These are phyloP conservation scores for Xylariaceae sp. DNA, from an alignment of 2,329 filamentous ascomycete genomes.

Conservation along the genomic window DNA sequence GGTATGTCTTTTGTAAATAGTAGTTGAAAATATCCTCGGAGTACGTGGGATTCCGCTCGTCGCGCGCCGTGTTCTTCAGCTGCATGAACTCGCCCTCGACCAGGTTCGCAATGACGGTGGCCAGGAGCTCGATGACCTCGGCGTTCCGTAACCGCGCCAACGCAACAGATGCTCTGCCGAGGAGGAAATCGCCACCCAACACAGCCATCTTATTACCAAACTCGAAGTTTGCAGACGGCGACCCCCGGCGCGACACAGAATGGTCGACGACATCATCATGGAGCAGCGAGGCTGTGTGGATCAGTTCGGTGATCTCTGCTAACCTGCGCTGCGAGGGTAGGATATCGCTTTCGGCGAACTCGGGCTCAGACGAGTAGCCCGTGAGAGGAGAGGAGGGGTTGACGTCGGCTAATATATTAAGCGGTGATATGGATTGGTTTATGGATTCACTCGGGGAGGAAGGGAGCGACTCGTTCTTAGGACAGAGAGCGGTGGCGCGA, in stretches of 20 bases:
- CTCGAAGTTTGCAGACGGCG: constrained; percentile 83
- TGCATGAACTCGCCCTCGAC: constrained; percentile 99
- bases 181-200: constrained; percentile 89
- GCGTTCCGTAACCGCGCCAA: constrained; percentile 84
- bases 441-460: constrained; percentile 43
- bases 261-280: constrained; percentile 99
- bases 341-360: constrained; percentile 59
- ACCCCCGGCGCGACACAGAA: constrained; percentile 75
- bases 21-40: constrained; percentile 86
- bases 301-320: constrained; percentile 94
- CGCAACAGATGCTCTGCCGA: constrained; percentile 89
- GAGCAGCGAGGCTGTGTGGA: constrained; percentile 91
- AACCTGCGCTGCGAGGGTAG: constrained; percentile 88
- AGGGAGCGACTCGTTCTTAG: constrained; percentile 47
- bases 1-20: constrained; percentile 96
- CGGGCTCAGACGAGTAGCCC: constrained; percentile 38
- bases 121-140: constrained; percentile 89
- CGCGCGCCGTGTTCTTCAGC: constrained; percentile 87
- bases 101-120: constrained; percentile 94
- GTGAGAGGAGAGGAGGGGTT: constrained; percentile 67
- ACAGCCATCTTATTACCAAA: constrained; percentile 99
- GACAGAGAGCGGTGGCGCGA: constrained; percentile 75
- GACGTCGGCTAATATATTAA: constrained; percentile 63
- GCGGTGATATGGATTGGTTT: constrained; percentile 51
- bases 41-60: constrained; percentile 79